Base-by-base conservation (phyloP, 2,329 filamentous ascomycete species). In the Trichoderma asperellum region DNA sequence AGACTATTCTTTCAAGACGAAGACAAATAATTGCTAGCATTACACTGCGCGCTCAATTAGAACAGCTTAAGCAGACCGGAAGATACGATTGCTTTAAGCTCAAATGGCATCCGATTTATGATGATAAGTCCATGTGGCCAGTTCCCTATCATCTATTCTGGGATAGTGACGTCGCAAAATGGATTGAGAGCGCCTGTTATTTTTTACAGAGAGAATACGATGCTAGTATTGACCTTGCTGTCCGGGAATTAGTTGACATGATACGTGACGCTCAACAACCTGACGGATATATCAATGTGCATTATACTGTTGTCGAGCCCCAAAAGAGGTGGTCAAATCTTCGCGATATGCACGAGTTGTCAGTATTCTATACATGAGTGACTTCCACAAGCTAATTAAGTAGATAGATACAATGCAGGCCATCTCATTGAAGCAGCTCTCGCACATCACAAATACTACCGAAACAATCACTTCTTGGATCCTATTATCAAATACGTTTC, bases 401-500 rank as follows among this genome's bases (percentile, higher is more conserved):
- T n/a, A n/a, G 16, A n/a, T 43, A 59, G 57, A 16, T 59, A 59
- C 21, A 59, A 59, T 27, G 57, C 57, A 21, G 57, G 57, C 12
- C 57, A 59, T 59, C 35, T 59, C 32, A 59, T 59, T 16, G 57
- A 59, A 59, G 57, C 57, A 16, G 34, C 57, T n/a, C 57, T 59
- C 35, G 57, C 57, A 34, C 57, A 59, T 16, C 57, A 43, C 10
- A 37, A 43, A 21, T 43, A 43, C 35, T 59, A 59, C 14, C 32
- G 35, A 43, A 59, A 59, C 35, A 37, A 43, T 10, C 35, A 24
- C 6, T 27, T 59, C 0, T 21, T 59, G 24, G 32, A 59, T 5
- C 57, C 57, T 10, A n/a, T 59, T 8, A 34, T 59, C 35, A 12
- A 59, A 59, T 59, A 59, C 14, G 57, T 59, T 14, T 32, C 34